Evolutionary conservation across 306 rosid species (phyloP), one percentile per base, ranked within the genome.

Genomic region (Casuarina cunninghamiana): DNA sequence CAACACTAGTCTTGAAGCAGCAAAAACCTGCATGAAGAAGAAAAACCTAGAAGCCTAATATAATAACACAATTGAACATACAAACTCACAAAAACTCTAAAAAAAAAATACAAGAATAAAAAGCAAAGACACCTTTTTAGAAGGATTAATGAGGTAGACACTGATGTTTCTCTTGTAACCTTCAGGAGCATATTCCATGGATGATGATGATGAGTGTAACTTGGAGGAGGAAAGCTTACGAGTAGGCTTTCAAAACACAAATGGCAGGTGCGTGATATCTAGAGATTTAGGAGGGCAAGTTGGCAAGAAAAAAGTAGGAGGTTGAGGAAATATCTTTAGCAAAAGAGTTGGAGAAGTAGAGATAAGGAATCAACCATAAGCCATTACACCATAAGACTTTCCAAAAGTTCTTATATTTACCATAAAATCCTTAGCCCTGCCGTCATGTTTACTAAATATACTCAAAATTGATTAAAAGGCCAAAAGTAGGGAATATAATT

Each of bases 101-200:
- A 53, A 43, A 60, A 8, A 39, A 50, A 13, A 3, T n/a, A 41
- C 4, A 72, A 16, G 32, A 43, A 17, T 46, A 73, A 54, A 53
- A 32, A 0, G 16, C 16, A 21, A n/a, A 50, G 32, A 6, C 42
- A 90, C 96, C 93, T 91, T 89, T 77, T 85, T 95, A 21, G 87
- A 84, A 63, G 78, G 65, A 62, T 92, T 91, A 63, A 92, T 75
- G 83, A 95, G 93, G 48, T 96, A 95, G 57, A 95, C 82, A 21
- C 93, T 97, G 21, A 88, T 97, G 79, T 95, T 95, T 73, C 81
- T 86, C 51, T 97, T 88, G 74, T 95, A 95, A 70, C 96, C 97
- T 84, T 87, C 76, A 3, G 97, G 96, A 71, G 98, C 87, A 68
- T 86, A 78, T 78, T 95, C 97, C 98, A 95, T 95, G 16, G 96